These are phyloP conservation scores for Vitrella brassicaformis DNA, from an alignment of 73 alveolate genomes.

Conservation along the genomic window DNA sequence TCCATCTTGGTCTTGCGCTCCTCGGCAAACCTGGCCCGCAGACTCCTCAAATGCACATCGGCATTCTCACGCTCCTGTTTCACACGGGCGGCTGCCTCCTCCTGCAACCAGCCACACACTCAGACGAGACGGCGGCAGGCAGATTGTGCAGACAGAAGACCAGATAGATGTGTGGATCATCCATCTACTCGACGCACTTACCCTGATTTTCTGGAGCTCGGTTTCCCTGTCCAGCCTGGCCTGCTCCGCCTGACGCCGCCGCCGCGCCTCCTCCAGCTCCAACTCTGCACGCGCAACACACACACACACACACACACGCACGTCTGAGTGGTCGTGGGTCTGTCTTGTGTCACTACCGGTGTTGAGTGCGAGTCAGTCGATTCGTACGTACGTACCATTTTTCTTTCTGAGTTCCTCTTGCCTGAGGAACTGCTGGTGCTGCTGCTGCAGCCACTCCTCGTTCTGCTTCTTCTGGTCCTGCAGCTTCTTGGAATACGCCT, in stretches of 20 bases:
- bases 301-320: too few relatives aligned
- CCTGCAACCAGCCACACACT: not conserved
- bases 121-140: too few relatives aligned
- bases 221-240: not conserved
- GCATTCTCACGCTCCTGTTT: not conserved
- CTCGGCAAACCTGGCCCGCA: constrained; percentile 35
- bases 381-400: not conserved
- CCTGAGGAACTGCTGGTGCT: not conserved
- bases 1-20: constrained; percentile 30
- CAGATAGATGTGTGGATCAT: too few relatives aligned
- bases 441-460: not conserved
- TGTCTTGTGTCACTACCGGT: too few relatives aligned
- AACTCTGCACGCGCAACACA: not conserved
- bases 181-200: too few relatives aligned
- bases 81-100: not conserved
- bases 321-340: too few relatives aligned
- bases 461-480: not conserved
- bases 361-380: not conserved
- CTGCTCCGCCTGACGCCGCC: not conserved
- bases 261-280: not conserved
- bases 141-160: too few relatives aligned
- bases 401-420: not conserved
- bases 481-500: not conserved
- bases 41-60: constrained; percentile 4
- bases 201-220: too few relatives aligned